phyloP scores from a whole-genome alignment of 805 yeast species.

The Lipomyces yamadae region DNA sequence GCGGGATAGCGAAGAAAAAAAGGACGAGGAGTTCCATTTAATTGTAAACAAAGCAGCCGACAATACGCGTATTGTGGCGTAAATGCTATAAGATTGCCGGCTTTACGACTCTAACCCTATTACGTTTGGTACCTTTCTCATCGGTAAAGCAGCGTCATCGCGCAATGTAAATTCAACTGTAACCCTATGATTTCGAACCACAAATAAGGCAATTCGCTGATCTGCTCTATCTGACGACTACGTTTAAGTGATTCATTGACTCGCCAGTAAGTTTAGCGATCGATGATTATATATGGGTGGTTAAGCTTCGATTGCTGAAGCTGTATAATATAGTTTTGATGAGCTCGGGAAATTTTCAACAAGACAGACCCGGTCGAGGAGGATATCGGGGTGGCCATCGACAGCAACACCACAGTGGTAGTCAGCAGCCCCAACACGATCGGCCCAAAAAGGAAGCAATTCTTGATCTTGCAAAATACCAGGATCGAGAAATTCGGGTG shows the following conservation, averaged over 20 bases:
- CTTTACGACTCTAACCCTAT: neutral
- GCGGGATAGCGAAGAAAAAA: constrained; percentile 7
- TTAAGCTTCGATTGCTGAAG: neutral
- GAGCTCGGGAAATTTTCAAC: constrained; percentile 15
- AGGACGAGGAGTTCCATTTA: neutral
- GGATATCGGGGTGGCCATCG: constrained; percentile 24
- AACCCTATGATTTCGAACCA: neutral
- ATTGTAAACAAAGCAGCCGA: constrained; percentile 24
- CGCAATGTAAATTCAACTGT: neutral
- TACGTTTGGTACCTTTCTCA: neutral
- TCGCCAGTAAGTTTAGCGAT: neutral
- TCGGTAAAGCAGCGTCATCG: neutral
- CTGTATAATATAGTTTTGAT: neutral
- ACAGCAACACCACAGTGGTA: constrained; percentile 19
- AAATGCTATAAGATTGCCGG: neutral
- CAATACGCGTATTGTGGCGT: constrained; percentile 1
- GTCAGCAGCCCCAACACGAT: constrained; percentile 48
- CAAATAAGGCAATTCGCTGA: neutral
- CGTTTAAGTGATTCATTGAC: neutral
- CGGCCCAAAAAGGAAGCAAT: constrained; percentile 93
- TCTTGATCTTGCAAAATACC: constrained; percentile 74
- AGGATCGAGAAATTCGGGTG: constrained; percentile 73
- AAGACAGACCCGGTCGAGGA: constrained; percentile 20
- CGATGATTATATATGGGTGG: neutral
- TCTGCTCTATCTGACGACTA: neutral